These are phyloP conservation scores for Pleoardoris graminearum DNA, from an alignment of 2,329 filamentous ascomycete species.

Conservation along the genomic window DNA sequence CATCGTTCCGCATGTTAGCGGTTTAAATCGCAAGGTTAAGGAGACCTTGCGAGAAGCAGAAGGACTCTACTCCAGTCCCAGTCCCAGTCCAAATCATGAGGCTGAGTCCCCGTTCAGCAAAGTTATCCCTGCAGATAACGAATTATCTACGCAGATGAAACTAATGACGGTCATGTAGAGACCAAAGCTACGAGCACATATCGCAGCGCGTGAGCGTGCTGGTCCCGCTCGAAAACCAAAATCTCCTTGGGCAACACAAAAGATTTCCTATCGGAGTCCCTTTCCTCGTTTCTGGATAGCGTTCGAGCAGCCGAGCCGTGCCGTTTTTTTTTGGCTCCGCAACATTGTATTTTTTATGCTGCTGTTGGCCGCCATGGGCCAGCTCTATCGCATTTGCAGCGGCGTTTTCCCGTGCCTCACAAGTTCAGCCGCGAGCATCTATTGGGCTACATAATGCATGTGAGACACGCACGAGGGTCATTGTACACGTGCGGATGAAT, in stretches of 20 bases:
- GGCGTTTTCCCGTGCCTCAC: conserved; percentile 28
- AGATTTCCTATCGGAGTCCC: conserved; percentile 29
- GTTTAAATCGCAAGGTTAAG: conserved; percentile 54
- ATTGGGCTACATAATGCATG: conserved; percentile 7
- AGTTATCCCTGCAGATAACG: conserved; percentile 39
- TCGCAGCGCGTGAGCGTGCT: conserved; percentile 20
- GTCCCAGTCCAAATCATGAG: conserved; percentile 33
- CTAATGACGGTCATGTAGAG: conserved; percentile 48
- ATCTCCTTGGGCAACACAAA: conserved; percentile 26
- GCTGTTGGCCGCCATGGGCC: conserved; percentile 24
- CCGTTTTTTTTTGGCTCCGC: conserved; percentile 18
- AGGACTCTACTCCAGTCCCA: conserved; percentile 52
- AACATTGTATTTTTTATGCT: conserved; percentile 40
- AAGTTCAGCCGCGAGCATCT: conserved; percentile 10
- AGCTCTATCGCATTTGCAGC: conserved; percentile 40
- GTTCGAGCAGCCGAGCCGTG: conserved; percentile 32
- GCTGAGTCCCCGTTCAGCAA: conserved; percentile 44
- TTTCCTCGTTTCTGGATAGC: conserved; percentile 36
- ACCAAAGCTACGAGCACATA: conserved; percentile 23
- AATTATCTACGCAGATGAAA: conserved; percentile 44
- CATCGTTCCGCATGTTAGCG: conserved; percentile 60
- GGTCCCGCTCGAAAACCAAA: conserved; percentile 21
- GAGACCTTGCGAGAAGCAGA: conserved; percentile 53
- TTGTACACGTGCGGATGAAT: conserved; percentile 22
- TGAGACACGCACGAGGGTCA: conserved; percentile 2